Conservation (phyloP, 768 basidiomycete genomes). For the Boletus sp. region DNA sequence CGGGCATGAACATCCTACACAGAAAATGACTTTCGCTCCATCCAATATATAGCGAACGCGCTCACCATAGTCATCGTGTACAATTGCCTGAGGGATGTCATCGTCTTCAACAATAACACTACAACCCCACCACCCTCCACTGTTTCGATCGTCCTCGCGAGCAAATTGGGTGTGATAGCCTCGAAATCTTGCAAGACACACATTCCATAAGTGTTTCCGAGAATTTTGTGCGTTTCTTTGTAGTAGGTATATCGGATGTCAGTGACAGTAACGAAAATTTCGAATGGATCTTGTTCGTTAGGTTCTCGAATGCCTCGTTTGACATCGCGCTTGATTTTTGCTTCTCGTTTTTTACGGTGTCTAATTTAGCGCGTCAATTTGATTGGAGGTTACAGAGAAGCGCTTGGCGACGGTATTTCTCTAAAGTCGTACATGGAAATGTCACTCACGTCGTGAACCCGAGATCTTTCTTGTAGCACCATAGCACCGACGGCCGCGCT, state of each 20-base stretch:
- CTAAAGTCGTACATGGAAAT: background rate
- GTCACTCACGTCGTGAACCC: constrained; percentile 84
- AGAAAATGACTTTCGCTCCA: background rate
- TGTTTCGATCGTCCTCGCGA: constrained; percentile 96
- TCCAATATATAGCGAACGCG: background rate
- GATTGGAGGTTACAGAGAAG: background rate
- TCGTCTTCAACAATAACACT: constrained; percentile 88
- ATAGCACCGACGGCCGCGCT: constrained; percentile 86
- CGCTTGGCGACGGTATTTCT: background rate
- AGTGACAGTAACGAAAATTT: constrained; percentile 97
- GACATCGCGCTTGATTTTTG: constrained; percentile 94
- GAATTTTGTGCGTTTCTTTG: constrained; percentile 94
- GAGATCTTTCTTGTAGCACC: constrained; percentile 99
- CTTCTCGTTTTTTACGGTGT: constrained; percentile 95
- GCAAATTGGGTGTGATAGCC: constrained; percentile 94
- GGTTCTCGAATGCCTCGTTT: constrained; percentile 92
- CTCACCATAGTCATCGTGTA: constrained; percentile 85
- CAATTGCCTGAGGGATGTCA: constrained; percentile 88
- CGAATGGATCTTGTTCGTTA: constrained; percentile 96
- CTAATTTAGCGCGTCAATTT: constrained; percentile 35
- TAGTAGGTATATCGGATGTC: constrained; percentile 99
- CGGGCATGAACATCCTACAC: constrained; percentile 92
- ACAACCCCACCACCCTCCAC: constrained; percentile 94
- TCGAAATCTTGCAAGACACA: constrained; percentile 97
- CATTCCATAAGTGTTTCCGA: constrained; percentile 98